Evolutionary conservation across 371 early-diverging fungal genomes (phyloP).

Genomic region (Blastocladiella emersonii): DNA sequence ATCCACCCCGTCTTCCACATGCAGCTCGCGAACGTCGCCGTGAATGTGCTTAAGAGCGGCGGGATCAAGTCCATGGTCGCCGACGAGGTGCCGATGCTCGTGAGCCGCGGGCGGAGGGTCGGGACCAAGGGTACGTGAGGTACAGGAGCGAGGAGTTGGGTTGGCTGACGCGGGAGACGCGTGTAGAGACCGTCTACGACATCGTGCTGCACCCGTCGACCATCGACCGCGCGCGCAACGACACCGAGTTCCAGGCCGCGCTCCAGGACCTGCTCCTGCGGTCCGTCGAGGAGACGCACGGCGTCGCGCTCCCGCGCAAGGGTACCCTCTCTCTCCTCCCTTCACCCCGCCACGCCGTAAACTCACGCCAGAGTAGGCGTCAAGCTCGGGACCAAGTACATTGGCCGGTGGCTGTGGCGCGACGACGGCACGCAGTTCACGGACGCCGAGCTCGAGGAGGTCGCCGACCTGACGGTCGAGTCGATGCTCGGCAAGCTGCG

Average conservation of each 20-base stretch:
- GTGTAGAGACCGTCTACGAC: neutral
- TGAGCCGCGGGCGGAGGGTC: neutral
- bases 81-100: neutral
- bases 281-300: neutral
- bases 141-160: no score
- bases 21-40: neutral
- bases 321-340: neutral
- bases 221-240: neutral
- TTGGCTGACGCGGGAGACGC: neutral
- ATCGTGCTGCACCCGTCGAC: neutral
- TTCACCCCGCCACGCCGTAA: no score
- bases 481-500: neutral
- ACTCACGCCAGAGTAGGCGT: neutral
- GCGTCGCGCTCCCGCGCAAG: neutral
- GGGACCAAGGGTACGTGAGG: no score
- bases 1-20: neutral
- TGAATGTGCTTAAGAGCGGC: neutral
- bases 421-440: neutral
- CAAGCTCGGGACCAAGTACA: neutral
- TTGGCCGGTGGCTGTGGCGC: neutral
- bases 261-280: neutral
- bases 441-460: neutral
- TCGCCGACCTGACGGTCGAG: neutral
- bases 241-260: neutral
- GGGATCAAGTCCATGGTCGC: neutral